A percentile compares a stretch with the other conserved stretches of the same genome.
Conservation (phyloP, 2,329 filamentous ascomycete genomes). For the Celoporthe dispersa region DNA sequence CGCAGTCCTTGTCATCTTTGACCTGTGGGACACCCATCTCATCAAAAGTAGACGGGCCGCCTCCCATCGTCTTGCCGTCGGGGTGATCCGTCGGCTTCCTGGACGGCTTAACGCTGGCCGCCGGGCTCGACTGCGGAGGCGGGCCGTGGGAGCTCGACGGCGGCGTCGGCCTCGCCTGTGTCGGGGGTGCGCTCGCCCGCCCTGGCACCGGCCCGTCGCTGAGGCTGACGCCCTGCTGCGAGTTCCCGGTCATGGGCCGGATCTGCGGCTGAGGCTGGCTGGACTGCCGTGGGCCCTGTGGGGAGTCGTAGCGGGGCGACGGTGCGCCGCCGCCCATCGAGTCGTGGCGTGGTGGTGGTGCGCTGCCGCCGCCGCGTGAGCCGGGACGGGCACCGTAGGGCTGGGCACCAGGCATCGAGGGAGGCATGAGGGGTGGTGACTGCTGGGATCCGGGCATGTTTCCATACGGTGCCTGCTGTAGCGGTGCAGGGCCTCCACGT, state of each 20-base stretch:
- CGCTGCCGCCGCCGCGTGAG: conserved; percentile 26
- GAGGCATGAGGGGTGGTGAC: conserved; percentile 33
- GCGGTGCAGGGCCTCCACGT: conserved; percentile 27
- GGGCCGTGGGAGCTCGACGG: conserved; percentile 14
- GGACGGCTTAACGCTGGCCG: conserved; percentile 21
- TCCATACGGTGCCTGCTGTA: conserved; percentile 23
- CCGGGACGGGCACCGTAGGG: conserved; percentile 30
- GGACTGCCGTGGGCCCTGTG: conserved; percentile 16
- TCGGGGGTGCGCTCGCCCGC: conserved; percentile 43
- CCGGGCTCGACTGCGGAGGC: conserved; percentile 21
- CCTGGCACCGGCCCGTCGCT: conserved; percentile 33
- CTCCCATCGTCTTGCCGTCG: conserved; percentile 53
- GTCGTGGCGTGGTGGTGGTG: background rate
- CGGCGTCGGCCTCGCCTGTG: conserved; percentile 35
- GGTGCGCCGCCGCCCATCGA: background rate
- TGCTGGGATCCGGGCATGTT: conserved; percentile 13
- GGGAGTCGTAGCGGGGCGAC: conserved; percentile 4
- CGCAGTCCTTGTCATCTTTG: conserved; percentile 88
- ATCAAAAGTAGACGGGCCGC: conserved; percentile 94
- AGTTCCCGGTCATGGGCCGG: conserved; percentile 15
- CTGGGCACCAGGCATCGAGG: conserved; percentile 32
- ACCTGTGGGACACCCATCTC: conserved; percentile 93
- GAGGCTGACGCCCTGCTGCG: conserved; percentile 13
- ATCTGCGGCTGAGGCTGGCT: conserved; percentile 20
- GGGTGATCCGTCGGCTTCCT: conserved; percentile 41